Percentiles rank a stretch among this genome's conserved stretches.
Conservation (phyloP, 2,329 filamentous ascomycete species). For the Colletotrichum spaethianum region DNA sequence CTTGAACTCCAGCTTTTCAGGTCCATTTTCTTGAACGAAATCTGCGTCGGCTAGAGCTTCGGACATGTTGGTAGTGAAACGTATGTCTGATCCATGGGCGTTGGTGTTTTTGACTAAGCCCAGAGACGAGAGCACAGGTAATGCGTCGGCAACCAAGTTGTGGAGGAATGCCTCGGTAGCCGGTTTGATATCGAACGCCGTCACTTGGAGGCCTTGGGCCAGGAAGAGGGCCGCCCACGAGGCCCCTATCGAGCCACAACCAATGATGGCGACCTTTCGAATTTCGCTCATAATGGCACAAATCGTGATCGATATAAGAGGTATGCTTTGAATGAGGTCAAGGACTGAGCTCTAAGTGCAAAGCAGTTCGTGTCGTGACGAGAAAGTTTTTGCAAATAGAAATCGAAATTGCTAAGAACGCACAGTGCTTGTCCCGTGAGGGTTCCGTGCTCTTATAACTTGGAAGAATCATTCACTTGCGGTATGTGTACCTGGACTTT, state of each 20-base stretch:
- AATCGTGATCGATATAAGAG: background rate
- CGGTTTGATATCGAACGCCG: slow-evolving; percentile 57
- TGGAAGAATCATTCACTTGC: background rate
- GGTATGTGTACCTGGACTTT: background rate
- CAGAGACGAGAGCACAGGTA: slow-evolving; percentile 28
- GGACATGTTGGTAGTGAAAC: slow-evolving; percentile 27
- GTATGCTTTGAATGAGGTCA: background rate
- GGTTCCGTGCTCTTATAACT: background rate
- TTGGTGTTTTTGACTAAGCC: slow-evolving; percentile 8
- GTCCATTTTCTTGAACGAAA: slow-evolving; percentile 57
- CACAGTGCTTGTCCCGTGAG: no score
- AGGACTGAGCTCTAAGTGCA: background rate
- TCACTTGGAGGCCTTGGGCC: slow-evolving; percentile 51
- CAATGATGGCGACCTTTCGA: slow-evolving; percentile 49
- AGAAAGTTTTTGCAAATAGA: no score
- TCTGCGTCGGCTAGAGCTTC: slow-evolving; percentile 45
- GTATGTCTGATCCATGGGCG: slow-evolving; percentile 1
- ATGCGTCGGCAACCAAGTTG: slow-evolving; percentile 31
- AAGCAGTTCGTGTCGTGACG: background rate
- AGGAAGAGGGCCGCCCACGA: slow-evolving; percentile 56
- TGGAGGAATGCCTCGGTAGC: slow-evolving; percentile 50
- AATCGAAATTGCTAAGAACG: no score
- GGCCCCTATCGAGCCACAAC: slow-evolving; percentile 52
- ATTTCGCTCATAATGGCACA: slow-evolving; percentile 29
- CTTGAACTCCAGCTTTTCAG: slow-evolving; percentile 57